A percentile compares a stretch with the other conserved stretches of the same genome.
phyloP scores from a whole-genome alignment of 2,329 filamentous ascomycete species.

The Fusarium kyushuense region DNA sequence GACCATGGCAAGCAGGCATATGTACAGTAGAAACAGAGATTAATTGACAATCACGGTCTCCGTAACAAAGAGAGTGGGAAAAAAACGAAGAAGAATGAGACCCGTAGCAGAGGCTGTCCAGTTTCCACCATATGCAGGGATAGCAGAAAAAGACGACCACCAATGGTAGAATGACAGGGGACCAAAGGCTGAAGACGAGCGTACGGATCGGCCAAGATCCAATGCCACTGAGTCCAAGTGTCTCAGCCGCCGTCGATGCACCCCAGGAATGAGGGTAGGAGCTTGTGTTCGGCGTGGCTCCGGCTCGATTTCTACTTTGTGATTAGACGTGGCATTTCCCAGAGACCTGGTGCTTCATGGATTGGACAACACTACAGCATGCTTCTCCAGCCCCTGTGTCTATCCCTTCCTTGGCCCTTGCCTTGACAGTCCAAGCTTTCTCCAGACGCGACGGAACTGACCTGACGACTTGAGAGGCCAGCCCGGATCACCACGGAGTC shows the following conservation, averaged over 20 bases:
- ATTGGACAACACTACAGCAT: constrained; percentile 4
- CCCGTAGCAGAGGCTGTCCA: constrained; percentile 17
- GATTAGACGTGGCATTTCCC: constrained; percentile 29
- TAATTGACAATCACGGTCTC: constrained; percentile 16
- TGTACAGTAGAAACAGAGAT: constrained; percentile 10
- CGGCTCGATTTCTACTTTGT: constrained; percentile 16
- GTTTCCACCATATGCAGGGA: constrained; percentile 33
- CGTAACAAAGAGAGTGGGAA: neutral
- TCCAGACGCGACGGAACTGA: constrained; percentile 33
- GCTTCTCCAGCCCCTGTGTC: constrained; percentile 27
- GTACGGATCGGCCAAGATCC: constrained; percentile 24
- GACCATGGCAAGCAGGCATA: neutral
- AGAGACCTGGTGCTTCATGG: constrained; percentile 27
- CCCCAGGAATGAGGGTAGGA: constrained; percentile 34
- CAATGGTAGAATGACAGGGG: constrained; percentile 16
- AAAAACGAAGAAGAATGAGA: constrained; percentile 10
- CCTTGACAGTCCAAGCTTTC: constrained; percentile 34
- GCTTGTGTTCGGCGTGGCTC: constrained; percentile 31
- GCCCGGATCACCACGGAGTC: constrained; percentile 32
- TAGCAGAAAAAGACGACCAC: constrained; percentile 31
- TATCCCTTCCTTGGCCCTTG: constrained; percentile 35
- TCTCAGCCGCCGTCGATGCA: constrained; percentile 30
- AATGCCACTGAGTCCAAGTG: constrained; percentile 19
- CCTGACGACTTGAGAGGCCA: constrained; percentile 18
- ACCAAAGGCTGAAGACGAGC: constrained; percentile 25